Evolutionary conservation across 139 green algal species (phyloP), one percentile per base, ranked within the genome.

Genomic region (Pleodorina starrii): DNA sequence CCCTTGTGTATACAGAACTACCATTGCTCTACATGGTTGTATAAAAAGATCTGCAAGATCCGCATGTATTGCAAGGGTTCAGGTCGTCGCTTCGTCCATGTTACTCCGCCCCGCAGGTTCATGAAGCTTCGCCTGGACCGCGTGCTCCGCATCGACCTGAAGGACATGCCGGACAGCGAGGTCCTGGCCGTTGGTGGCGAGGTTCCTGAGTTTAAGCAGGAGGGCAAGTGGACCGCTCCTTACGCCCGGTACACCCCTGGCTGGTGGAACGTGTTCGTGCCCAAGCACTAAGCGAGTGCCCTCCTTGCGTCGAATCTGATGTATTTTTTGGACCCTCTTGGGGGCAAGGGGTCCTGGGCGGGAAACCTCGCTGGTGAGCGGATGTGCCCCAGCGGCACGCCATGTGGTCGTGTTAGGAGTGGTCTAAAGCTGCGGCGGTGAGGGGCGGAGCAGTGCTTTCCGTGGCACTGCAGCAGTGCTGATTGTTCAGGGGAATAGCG

Each of bases 51-150:
- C 40, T 46, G 36, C 42, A 40, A 57, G 42, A 42, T 80, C 16
- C 72, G 54, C 54, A 40, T 36, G 10, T 77, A n/a, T n/a, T n/a
- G n/a, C n/a, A n/a, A n/a, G n/a, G n/a, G n/a, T n/a, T 66, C 3
- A 7, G 54, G 29, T 12, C 54, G 6, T 27, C 6, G 69, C 27
- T 77, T n/a, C 69, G 19, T 17, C 69, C 69, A 35, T 57, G 19
- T 14, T 19, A 5, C 40, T 16, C 5, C 63, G 12, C 3, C 25
- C 25, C 78, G 35, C 95, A 98, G 96, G 32, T 99, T 98, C 94
- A 98, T 99, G 96, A 98, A 97, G 94, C 93, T 98, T 85, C 95
- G 97, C 60, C 87, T 99, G 76, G 97, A 99, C 94, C 94, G 96
- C 42, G 96, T 98, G 63, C 90, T 99, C 74, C 90, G 95, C 68